Evolutionary conservation across 2,329 filamentous ascomycete genomes (phyloP).

Genomic region (Hypoxylon sp.): DNA sequence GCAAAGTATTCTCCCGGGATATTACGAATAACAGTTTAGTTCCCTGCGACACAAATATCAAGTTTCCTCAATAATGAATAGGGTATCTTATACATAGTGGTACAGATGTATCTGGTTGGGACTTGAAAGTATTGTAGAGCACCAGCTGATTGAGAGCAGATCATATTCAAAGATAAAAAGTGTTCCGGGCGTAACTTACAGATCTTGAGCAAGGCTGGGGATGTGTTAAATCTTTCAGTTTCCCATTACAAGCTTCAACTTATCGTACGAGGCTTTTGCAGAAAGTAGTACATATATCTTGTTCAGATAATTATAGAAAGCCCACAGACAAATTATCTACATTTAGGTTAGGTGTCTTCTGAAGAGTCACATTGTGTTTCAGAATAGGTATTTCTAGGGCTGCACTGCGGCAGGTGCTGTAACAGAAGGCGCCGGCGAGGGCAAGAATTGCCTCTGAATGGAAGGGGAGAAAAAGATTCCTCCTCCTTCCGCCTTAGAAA

Average conservation of each 20-base stretch:
- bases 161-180: background rate
- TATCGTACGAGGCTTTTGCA: background rate
- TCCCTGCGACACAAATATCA: conserved; percentile 9
- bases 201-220: too few relatives aligned
- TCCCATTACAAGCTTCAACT: too few relatives aligned
- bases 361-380: background rate
- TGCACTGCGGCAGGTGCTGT: background rate
- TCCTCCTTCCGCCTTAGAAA: conserved; percentile 9
- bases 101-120: background rate
- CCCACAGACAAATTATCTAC: background rate
- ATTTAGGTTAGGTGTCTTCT: too few relatives aligned
- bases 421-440: background rate
- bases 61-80: background rate
- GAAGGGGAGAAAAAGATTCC: conserved; percentile 4
- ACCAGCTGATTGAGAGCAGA: background rate
- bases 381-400: background rate
- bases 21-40: background rate
- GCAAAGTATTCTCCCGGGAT: background rate
- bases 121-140: background rate
- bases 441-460: background rate
- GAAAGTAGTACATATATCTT: background rate
- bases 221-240: too few relatives aligned
- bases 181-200: too few relatives aligned
- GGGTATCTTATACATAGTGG: background rate
- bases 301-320: background rate